Evolutionary conservation across 163 green algal species (phyloP), one percentile per base, ranked within the genome.

Genomic region (Scenedesmus sp.): DNA sequence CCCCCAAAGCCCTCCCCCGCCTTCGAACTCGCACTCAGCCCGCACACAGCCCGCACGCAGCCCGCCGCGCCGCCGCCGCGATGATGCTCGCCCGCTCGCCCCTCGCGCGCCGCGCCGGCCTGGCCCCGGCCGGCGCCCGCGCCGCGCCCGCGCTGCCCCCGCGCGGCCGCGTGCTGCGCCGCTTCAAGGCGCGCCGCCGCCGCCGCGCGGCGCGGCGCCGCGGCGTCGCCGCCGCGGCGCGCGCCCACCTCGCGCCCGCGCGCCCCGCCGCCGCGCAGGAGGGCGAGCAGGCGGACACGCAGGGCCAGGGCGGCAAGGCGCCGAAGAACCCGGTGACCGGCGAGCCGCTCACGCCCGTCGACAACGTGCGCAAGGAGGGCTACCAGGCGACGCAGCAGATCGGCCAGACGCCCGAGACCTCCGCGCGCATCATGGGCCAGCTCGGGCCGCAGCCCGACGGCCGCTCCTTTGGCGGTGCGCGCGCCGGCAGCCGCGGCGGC

Each of bases 301-400:
- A 22, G n/a, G 33, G 47, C n/a, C 71, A 80, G 71, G 71, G 71
- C 29, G 22, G 28, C 17, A 67, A 77, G 66, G 71, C 71, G 7
- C 58, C 71, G 57, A 80, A 71, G 71, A 80, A 80, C 71, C 71
- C 71, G 44, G 71, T 80, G 31, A 80, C 71, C 14, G 71, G 71
- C 14, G 44, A 80, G 58, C 71, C 22, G 18, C 60, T 80, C 42
- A 80, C 71, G 18, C 71, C 71, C 28, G 71, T 80, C 18, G 31
- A 58, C 14, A 53, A 71, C 20, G n/a, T n/a, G n/a, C 39, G 39
- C 39, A 47, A 47, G 39, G 39, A 47, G 39, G 39, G 53, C 2
- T 62, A 62, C 26, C n/a, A 66, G 58, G 58, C 58, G 17, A 11
- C 18, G 29, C 11, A 5, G 10, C 1, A 47, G 26, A 31, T 18